These are phyloP conservation scores for Elaeagnus macrophylla DNA, from an alignment of 306 rosid genomes.

Conservation along the genomic window DNA sequence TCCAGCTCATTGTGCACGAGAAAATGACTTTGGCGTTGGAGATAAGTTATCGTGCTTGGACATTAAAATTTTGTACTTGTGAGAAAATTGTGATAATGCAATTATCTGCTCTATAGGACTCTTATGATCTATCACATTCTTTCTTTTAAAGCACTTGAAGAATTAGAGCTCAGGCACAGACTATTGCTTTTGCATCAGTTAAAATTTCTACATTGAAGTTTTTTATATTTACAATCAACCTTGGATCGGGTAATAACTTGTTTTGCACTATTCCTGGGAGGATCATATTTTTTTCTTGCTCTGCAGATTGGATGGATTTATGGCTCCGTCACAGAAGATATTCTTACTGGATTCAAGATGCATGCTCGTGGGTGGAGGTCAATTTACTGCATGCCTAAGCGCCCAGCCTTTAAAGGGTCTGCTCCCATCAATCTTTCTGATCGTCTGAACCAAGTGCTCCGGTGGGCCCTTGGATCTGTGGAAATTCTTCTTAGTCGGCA, in stretches of 20 bases:
- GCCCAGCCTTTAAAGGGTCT: slow-evolving; percentile 89
- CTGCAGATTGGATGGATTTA: slow-evolving; percentile 98
- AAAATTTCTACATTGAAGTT: not conserved
- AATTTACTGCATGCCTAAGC: slow-evolving; percentile 87
- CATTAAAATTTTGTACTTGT: too few relatives aligned
- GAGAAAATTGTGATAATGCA: too few relatives aligned
- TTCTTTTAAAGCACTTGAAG: too few relatives aligned
- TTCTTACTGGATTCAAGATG: slow-evolving; percentile 98
- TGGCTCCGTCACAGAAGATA: slow-evolving; percentile 98
- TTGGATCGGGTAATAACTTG: not conserved
- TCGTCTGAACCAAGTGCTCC: slow-evolving; percentile 95
- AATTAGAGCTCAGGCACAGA: too few relatives aligned
- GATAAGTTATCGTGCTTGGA: too few relatives aligned
- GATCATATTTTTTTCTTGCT: slow-evolving; percentile 14
- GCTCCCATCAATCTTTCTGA: slow-evolving; percentile 98
- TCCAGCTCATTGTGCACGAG: too few relatives aligned
- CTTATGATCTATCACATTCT: too few relatives aligned
- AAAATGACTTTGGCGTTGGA: too few relatives aligned
- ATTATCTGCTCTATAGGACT: too few relatives aligned
- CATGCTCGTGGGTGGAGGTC: slow-evolving; percentile 99
- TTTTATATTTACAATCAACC: not conserved
- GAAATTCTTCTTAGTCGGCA: slow-evolving; percentile 93
- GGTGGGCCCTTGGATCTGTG: slow-evolving; percentile 96
- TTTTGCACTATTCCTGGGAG: not conserved
- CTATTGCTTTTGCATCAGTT: too few relatives aligned